Evolutionary conservation across 2,329 filamentous ascomycete species (phyloP), one percentile per base, ranked within the genome.

Genomic region (Fusarium decemcellulare): DNA sequence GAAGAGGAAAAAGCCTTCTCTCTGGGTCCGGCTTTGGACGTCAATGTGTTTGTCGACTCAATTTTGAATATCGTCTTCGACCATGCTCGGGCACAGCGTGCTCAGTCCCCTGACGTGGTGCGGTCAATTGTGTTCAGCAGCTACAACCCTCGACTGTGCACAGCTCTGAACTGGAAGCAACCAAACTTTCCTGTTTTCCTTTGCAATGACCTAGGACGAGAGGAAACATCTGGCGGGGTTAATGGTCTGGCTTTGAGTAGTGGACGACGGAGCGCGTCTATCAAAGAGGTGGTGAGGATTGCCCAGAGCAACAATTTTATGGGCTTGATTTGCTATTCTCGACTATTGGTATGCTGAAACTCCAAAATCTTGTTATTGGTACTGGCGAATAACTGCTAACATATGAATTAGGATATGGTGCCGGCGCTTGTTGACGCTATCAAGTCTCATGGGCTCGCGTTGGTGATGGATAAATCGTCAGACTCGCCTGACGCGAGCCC

Each of bases 111-210:
- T 9, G 90, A 93, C 58, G 89, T 91, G 15, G 91, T 96, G 72
- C 87, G 95, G 42, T 97, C 93, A 12, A 91, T 99, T 55, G 93
- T 98, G 11, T 98, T 99, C 79, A 97, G 93, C 74, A 97, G 94
- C 23, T 97, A 95, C 80, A 98, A 97, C 77, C 86, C 93, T 12
- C 92, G 91, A 68, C 88, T 98, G 18, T 99, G 96, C 81, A 97
- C 93, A 15, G 95, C 95, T 6, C 83, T 99, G 74, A 99, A 99
- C 81, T 99, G 96, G 96, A 99, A 99, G 80, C 96, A 99, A 80
- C 96, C 96, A 3, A 99, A 98, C 77, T 99, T 97, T 78, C 96
- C 96, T 0, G 93, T 98, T 0, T 93, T 99, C 73, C 86, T 98
- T 48, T 98, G 95, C 82, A 98, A 98, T 79, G 94, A 98, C 63